Percentiles rank a stretch among this genome's conserved stretches.
Evolutionary conservation across 2,329 filamentous ascomycete species (phyloP).

Genomic region (Lecanicillium sp.): DNA sequence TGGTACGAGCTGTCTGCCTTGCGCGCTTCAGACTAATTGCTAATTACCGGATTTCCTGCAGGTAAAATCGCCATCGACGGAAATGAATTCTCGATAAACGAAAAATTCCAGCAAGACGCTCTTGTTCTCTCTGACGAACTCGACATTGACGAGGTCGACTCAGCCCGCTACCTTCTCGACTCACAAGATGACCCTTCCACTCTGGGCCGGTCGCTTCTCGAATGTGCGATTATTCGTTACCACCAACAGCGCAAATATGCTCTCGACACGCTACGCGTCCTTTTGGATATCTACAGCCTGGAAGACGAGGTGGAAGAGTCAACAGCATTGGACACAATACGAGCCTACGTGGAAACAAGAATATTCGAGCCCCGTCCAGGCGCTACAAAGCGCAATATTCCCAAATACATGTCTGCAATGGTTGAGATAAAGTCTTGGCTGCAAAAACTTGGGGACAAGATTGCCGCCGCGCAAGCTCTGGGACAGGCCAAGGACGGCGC

Average conservation of each 20-base stretch:
- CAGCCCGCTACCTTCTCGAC: slow-evolving; percentile 68
- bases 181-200: slow-evolving; percentile 61
- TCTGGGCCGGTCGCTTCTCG: slow-evolving; percentile 64
- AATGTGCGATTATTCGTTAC: slow-evolving; percentile 78
- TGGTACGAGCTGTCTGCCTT: slow-evolving; percentile 33
- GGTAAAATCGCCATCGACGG: slow-evolving; percentile 69
- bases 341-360: slow-evolving; percentile 25
- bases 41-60: slow-evolving; percentile 26
- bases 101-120: slow-evolving; percentile 76
- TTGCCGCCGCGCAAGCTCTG: slow-evolving; percentile 67
- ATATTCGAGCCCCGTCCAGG: slow-evolving; percentile 23
- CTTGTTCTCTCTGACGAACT: slow-evolving; percentile 80
- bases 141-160: slow-evolving; percentile 82
- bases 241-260: slow-evolving; percentile 79
- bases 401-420: slow-evolving; percentile 72
- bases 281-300: slow-evolving; percentile 57
- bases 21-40: neutral
- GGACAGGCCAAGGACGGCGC: slow-evolving; percentile 49
- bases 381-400: slow-evolving; percentile 55
- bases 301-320: slow-evolving; percentile 45
- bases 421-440: slow-evolving; percentile 69
- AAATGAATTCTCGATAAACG: slow-evolving; percentile 72
- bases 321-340: slow-evolving; percentile 23
- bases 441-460: slow-evolving; percentile 64
- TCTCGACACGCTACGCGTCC: slow-evolving; percentile 74